phyloP scores from a whole-genome alignment of 108 stramenopile genomes.

The Seminavis robusta region DNA sequence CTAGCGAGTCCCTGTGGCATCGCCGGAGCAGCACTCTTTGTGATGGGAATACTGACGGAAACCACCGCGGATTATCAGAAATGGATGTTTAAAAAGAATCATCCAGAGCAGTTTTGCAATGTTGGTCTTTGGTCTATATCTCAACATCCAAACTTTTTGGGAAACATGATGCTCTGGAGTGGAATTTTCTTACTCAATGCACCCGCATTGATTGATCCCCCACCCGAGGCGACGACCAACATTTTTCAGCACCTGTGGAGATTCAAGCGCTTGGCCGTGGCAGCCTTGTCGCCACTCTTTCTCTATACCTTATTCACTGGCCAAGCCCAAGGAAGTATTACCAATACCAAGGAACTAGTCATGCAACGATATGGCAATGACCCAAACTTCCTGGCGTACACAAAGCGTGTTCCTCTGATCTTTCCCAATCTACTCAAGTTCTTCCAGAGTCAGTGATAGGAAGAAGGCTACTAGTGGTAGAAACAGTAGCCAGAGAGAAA shows the following conservation, averaged over 20 bases:
- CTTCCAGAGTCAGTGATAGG: too few species aligned
- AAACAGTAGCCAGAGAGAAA: too few species aligned
- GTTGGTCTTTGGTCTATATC: constrained; percentile 71
- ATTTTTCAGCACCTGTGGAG: constrained; percentile 18
- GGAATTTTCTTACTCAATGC: constrained; percentile 74
- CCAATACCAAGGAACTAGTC: constrained; percentile 37
- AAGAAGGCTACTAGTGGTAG: too few species aligned
- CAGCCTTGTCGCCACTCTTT: constrained; percentile 47
- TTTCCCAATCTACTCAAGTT: constrained; percentile 41
- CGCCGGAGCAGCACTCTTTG: constrained; percentile 31
- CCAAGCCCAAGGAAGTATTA: constrained; percentile 50
- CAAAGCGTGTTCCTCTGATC: constrained; percentile 48
- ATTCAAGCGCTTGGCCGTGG: constrained; percentile 24
- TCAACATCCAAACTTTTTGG: constrained; percentile 86
- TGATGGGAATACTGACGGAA: too few species aligned
- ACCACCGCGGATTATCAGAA: constrained; percentile 75
- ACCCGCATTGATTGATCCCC: constrained; percentile 41
- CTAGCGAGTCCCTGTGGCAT: constrained; percentile 25
- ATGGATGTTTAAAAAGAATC: constrained; percentile 59
- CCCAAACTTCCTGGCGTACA: constrained; percentile 33
- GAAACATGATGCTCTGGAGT: constrained; percentile 68
- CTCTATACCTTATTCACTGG: constrained; percentile 47
- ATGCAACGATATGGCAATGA: constrained; percentile 49
- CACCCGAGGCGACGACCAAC: too few species aligned
- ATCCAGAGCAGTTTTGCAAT: constrained; percentile 64